These are phyloP conservation scores for Neurospora sp. DNA, from an alignment of 2,329 filamentous ascomycete species.

Conservation along the genomic window DNA sequence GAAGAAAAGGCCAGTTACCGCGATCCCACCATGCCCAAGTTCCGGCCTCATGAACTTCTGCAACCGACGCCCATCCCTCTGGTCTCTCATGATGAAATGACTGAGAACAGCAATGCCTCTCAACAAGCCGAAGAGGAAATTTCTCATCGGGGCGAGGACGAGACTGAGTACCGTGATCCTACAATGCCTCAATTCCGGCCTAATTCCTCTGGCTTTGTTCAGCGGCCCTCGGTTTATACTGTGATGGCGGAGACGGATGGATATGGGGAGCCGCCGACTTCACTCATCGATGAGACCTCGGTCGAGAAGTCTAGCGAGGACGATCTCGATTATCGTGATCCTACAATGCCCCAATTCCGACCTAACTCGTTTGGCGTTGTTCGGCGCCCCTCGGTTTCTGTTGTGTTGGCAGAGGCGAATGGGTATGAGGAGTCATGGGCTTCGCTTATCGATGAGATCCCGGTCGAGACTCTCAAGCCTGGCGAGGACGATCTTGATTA, in stretches of 20 bases:
- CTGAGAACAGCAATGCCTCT: background rate
- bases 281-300: background rate
- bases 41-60: background rate
- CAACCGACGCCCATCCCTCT: background rate
- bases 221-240: background rate
- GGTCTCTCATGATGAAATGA: background rate
- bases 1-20: background rate
- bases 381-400: background rate
- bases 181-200: background rate
- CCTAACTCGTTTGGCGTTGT: background rate
- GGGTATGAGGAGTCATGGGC: background rate
- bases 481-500: background rate
- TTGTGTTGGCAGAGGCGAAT: background rate
- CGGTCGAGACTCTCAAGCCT: background rate
- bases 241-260: background rate
- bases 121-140: background rate
- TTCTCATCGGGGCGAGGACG: background rate
- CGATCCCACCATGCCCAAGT: background rate
- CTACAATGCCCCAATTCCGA: background rate
- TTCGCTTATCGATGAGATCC: background rate
- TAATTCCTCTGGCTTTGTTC: background rate
- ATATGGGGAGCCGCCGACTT: background rate
- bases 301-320: background rate
- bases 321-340: background rate
- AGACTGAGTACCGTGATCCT: background rate